Evolutionary conservation across 805 yeast species (phyloP), one percentile per base, ranked within the genome.

Genomic region (Jamesozyma jinghongensis): DNA sequence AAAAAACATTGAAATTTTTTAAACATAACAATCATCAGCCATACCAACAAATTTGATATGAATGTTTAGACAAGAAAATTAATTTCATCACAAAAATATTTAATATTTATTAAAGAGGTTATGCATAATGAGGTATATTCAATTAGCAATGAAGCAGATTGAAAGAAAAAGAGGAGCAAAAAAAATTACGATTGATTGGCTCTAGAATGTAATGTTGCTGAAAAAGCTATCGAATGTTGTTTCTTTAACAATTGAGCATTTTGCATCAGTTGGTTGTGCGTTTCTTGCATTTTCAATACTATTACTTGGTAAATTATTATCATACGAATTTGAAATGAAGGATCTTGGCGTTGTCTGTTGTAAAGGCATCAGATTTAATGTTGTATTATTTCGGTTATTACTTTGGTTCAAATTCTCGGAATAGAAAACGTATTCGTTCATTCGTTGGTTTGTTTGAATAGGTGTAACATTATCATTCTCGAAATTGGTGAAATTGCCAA

Each of bases 121-220:
- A n/a, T n/a, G n/a, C n/a, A n/a, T n/a, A n/a, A n/a, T n/a, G n/a
- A n/a, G n/a, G n/a, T n/a, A n/a, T n/a, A n/a, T n/a, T n/a, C n/a
- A n/a, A n/a, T n/a, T n/a, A n/a, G n/a, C n/a, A n/a, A n/a, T n/a
- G n/a, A n/a, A n/a, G n/a, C n/a, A n/a, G n/a, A n/a, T n/a, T n/a
- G n/a, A n/a, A n/a, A n/a, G n/a, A n/a, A n/a, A n/a, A n/a, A n/a
- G n/a, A n/a, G n/a, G n/a, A 22, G 26, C 26, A 22, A 22, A 22
- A 22, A 22, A 22, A n/a, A n/a, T n/a, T n/a, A n/a, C n/a, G n/a
- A n/a, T n/a, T n/a, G n/a, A 31, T 11, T 17, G 12, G 5, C 14
- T 31, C 16, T 40, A 40, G 33, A 40, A 40, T 22, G 44, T 41
- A n/a, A 41, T 30, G 17, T 41, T 41, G 11, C 44, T 26, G 14